phyloP scores from a whole-genome alignment of 1,284 basidiomycete species.

The Fistulina hepatica region DNA sequence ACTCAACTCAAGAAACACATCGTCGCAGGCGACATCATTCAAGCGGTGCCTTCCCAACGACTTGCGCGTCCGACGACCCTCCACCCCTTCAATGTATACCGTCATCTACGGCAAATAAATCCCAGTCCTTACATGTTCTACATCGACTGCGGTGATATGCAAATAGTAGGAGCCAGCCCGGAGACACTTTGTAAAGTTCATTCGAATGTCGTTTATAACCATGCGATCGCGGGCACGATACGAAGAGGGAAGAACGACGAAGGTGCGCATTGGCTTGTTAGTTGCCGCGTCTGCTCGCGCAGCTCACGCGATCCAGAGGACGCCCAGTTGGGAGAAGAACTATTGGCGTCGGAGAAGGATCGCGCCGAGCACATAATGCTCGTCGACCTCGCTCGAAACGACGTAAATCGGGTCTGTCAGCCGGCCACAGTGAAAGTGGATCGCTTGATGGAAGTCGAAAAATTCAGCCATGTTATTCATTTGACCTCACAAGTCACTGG shows the following conservation, averaged over 20 bases:
- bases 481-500: slow-evolving; percentile 95
- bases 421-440: slow-evolving; percentile 95
- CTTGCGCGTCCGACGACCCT: slow-evolving; percentile 76
- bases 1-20: slow-evolving; percentile 91
- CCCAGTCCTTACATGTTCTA: slow-evolving; percentile 99
- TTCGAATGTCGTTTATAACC: slow-evolving; percentile 87
- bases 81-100: slow-evolving; percentile 96
- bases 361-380: slow-evolving; percentile 99
- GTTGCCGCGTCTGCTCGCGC: slow-evolving; percentile 7
- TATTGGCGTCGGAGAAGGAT: slow-evolving; percentile 86
- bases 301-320: slow-evolving; percentile 59
- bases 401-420: slow-evolving; percentile 95
- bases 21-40: slow-evolving; percentile 94
- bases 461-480: slow-evolving; percentile 98
- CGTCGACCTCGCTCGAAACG: slow-evolving; percentile 97
- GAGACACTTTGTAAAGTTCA: slow-evolving; percentile 97
- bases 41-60: slow-evolving; percentile 95
- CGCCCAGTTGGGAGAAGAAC: slow-evolving; percentile 58
- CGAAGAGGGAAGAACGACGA: slow-evolving; percentile 77
- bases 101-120: slow-evolving; percentile 88
- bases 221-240: slow-evolving; percentile 96
- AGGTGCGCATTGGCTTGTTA: slow-evolving; percentile 39
- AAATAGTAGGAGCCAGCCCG: slow-evolving; percentile 94
- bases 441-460: slow-evolving; percentile 88
- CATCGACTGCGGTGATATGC: slow-evolving; percentile 84